These are phyloP conservation scores for Cerrena zonata DNA, from an alignment of 1,284 basidiomycete species.

Conservation along the genomic window DNA sequence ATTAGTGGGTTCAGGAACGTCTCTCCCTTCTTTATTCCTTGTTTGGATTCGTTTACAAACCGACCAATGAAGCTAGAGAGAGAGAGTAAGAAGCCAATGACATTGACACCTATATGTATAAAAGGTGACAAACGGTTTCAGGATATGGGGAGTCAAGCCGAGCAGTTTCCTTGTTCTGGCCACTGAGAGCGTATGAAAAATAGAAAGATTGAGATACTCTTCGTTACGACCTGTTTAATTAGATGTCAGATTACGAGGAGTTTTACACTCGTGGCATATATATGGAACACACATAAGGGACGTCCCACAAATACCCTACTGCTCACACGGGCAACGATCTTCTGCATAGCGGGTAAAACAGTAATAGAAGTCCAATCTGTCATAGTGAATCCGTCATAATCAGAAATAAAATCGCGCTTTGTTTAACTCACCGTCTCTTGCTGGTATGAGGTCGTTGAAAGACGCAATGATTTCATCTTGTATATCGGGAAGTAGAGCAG, in stretches of 20 bases:
- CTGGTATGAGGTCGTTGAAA: constrained; percentile 18
- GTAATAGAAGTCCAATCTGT: constrained; percentile 28
- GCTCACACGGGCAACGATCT: constrained; percentile 33
- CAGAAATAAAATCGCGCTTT: too few relatives aligned
- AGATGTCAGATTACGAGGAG: too few relatives aligned
- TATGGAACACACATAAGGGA: constrained; percentile 37
- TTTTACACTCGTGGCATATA: too few relatives aligned
- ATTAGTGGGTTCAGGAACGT: constrained; percentile 15
- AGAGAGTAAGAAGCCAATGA: too few relatives aligned
- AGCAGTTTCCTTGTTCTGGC: not conserved
- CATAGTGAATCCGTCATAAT: not conserved
- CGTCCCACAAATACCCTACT: constrained; percentile 42
- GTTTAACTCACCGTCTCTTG: constrained; percentile 16
- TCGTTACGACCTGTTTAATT: too few relatives aligned
- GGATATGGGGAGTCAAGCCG: not conserved
- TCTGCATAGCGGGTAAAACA: constrained; percentile 25
- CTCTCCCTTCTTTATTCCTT: constrained; percentile 1
- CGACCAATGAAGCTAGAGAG: constrained; percentile 9
- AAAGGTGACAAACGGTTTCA: constrained; percentile 1
- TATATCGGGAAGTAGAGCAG: constrained; percentile 21
- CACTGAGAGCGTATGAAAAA: not conserved
- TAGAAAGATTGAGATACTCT: not conserved
- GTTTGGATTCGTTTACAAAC: constrained; percentile 6
- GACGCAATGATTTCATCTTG: constrained; percentile 25
- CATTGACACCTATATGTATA: too few relatives aligned